A percentile compares a stretch with the other conserved stretches of the same genome.
These are phyloP conservation scores for Colletotrichum siamense DNA, from an alignment of 2,329 filamentous ascomycete genomes.

Conservation along the genomic window DNA sequence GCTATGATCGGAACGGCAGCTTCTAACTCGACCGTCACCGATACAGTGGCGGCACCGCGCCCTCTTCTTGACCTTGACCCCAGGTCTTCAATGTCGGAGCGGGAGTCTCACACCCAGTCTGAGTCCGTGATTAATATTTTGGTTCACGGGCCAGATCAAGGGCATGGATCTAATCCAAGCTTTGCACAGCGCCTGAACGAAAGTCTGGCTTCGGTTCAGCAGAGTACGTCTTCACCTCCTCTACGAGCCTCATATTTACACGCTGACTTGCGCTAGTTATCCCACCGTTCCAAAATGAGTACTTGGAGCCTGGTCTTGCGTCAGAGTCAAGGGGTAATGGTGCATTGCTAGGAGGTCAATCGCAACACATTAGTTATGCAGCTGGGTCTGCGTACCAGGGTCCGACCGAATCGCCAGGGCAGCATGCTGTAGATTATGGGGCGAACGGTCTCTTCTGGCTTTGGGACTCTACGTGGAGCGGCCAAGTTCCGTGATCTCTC, in stretches of 20 bases:
- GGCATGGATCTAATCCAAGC: not conserved
- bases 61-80: not conserved
- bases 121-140: not conserved
- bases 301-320: not conserved
- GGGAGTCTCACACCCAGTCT: not conserved
- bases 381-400: not conserved
- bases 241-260: accelerated
- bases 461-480: not conserved
- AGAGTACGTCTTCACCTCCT: not conserved
- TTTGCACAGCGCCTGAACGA: not conserved
- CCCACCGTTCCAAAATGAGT: not conserved
- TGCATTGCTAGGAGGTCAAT: not conserved
- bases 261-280: not conserved
- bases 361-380: not conserved
- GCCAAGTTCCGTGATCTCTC: not conserved
- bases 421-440: not conserved
- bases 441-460: not conserved
- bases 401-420: accelerated
- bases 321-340: not conserved
- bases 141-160: not conserved
- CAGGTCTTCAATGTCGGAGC: not conserved
- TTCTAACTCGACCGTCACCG: not conserved
- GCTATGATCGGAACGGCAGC: not conserved
- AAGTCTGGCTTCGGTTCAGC: not conserved
- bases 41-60: not conserved